Base-by-base conservation (phyloP, 1,139 yeast species). In the Debaryomyces sp. region DNA sequence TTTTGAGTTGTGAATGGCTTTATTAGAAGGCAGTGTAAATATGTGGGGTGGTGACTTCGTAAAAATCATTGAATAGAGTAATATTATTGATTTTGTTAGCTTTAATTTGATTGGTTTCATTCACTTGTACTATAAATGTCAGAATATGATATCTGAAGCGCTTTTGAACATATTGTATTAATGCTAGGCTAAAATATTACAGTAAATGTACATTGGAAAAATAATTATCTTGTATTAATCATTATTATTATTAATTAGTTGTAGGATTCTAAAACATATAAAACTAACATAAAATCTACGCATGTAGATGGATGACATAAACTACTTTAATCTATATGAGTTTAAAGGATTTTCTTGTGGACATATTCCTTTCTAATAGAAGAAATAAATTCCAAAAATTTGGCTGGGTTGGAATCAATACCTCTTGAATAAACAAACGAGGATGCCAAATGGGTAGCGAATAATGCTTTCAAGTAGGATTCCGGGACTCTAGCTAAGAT, bases 371-470 rank as follows among this genome's bases (percentile, higher is more conserved):
- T 75, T 64, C 78, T 71, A 45, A 68, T 65, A 37, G 73, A 69
- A 44, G 77, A 70, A 70, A 84, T 84, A 63, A 78, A 88, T 67
- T 88, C 95, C 68, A 89, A 85, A 70, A 89, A 89, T 58, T 78
- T 82, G 50, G 96, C 95, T 47, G 94, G 96, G 64, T 87, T 87
- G 38, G 91, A 82, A 59, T 82, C 90, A 56, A 87, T 81, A 47
- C 98, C 97, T 64, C 86, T 80, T 45, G 89, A 81, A 70, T 94
- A 94, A 53, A 94, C 96, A 69, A 89, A 94, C 50, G 88, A 80
- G 39, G 97, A 89, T 13, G 97, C 95, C 60, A 94, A 79, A 64
- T 84, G 87, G 40, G 96, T 89, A 46, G 97, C 97, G 66, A 94
- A 89, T 56, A 94, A 82, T 10, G 97, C 96, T 64, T 85, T 85